Base-by-base conservation (phyloP, 106 monocot genomes). In the Gastrodia elata region DNA sequence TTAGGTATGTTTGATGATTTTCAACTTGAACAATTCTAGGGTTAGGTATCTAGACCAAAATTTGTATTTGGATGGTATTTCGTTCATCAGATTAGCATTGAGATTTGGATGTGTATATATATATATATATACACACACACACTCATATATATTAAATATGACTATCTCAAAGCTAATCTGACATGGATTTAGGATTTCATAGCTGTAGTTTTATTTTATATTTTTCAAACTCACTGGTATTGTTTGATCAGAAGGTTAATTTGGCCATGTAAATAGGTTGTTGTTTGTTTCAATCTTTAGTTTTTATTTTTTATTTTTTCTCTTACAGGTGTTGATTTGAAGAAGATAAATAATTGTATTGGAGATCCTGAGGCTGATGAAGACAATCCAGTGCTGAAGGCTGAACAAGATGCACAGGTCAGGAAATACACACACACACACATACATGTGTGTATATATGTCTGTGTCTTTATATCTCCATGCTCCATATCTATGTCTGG, bases 381-480 rank as follows among this genome's bases (percentile, higher is more conserved):
- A 70, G 84, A 84, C 4, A 87, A 87, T 40, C 70, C 81, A 4
- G 81, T 87, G 18, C 83, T 87, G 68, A 87, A 87, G 76, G 87
- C 84, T 13, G 87, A 87, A 74, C 87, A 87, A 78, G 81, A 84
- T 84, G 78, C 84, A 20, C 87, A 87, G 84, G 87, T 87, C 22
- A 64, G 35, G 26, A 43, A 48, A 26, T 5, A n/a, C n/a, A n/a
- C n/a, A n/a, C n/a, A n/a, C n/a, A n/a, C n/a, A n/a, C n/a, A n/a
- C n/a, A 40, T 37, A 40, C 8, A 68, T 68, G 68, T 25, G 25
- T 68, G 8, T 68, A 18, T 68, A 5, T 16, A 0, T 24, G 39
- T 40, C 7, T 69, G 41, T 1, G 1, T 26, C 13, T 69, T 11
- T 10, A 61, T 28, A 13, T 61, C 14, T 28, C 7, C 2, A 67